Conservation (phyloP, 169 alveolate species). For the Cryptosporidium tyzzeri region DNA sequence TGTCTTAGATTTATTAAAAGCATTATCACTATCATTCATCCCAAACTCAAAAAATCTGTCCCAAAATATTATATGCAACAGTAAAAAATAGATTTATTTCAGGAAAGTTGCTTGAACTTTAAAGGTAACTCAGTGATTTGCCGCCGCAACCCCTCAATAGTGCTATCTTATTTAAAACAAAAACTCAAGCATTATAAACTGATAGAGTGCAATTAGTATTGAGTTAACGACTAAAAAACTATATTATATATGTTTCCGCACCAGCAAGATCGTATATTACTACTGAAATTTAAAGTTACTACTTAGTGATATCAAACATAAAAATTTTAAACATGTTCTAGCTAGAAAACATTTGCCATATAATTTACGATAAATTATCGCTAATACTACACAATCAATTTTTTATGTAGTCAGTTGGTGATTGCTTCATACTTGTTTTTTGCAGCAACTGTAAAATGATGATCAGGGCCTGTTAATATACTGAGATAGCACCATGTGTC, state of each 20-base stretch:
- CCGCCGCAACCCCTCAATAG: conserved; percentile 17
- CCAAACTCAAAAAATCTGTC: conserved; percentile 18
- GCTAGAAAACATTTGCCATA: not conserved
- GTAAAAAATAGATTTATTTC: not conserved
- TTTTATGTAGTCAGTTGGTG: not conserved
- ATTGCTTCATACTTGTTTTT: conserved; percentile 64
- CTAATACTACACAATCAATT: not conserved
- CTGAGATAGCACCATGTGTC: conserved; percentile 76
- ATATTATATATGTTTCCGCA: too few species aligned
- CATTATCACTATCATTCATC: conserved; percentile 29
- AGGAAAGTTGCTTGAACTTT: not conserved
- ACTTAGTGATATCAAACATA: not conserved
- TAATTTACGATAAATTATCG: not conserved
- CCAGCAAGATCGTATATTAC: not conserved
- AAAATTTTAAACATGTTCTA: not conserved
- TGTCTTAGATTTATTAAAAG: not conserved
- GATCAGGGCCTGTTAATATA: conserved; percentile 74
- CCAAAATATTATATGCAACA: not conserved
- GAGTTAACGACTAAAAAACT: not conserved
- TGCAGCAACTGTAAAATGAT: conserved; percentile 70
- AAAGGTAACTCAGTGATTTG: not conserved
- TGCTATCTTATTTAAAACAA: too few species aligned
- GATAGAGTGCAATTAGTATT: too few species aligned
- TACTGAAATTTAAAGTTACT: too few species aligned
- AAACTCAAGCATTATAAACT: too few species aligned